Evolutionary conservation across 2,329 filamentous ascomycete genomes (phyloP), one percentile per base, ranked within the genome.

Genomic region (Clathrospora elynae): DNA sequence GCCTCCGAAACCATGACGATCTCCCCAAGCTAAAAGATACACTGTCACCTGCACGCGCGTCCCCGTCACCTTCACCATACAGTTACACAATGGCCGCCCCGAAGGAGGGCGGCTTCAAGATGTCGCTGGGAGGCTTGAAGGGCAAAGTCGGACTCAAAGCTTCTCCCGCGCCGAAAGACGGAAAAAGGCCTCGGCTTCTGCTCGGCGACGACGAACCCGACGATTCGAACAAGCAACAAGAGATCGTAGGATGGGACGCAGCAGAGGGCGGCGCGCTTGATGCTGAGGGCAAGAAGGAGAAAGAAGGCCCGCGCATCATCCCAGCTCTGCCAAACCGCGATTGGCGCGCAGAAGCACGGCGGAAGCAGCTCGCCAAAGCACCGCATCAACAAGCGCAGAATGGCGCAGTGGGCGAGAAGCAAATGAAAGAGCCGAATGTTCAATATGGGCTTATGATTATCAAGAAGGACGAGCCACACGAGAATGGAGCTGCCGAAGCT

Each of bases 361-460:
- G 75, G 48, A 71, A 72, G 78, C 53, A 83, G 75, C 66, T 84
- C 81, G 62, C 65, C 79, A 10, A 71, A 85, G n/a, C 82, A 81
- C n/a, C 67, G 5, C 80, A 80, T 49, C 48, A 73, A 72, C 53
- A 73, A 72, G 45, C 44, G 13, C 57, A 73, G 24, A 60, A 68
- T 20, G 63, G 60, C 26, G 67, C 29, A 4, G n/a, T 44, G 14
- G 36, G 65, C n/a, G 57, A 47, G 16, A 68, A 67, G 24, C 67
- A 64, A 18, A 59, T 61, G 19, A 49, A 73, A 71, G 51, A 57
- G 40, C 40, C 75, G 14, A 55, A 61, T 73, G 70, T 72, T 2
- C 65, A 72, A 5, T 79, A 73, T 51, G 81, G 81, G 0, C 60
- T 88, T 12, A 84, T 77, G 20, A 75, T 78, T 45, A 71, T 74